These are phyloP conservation scores for Chlamydomonas incerta DNA, from an alignment of 139 green algal species.

Conservation along the genomic window DNA sequence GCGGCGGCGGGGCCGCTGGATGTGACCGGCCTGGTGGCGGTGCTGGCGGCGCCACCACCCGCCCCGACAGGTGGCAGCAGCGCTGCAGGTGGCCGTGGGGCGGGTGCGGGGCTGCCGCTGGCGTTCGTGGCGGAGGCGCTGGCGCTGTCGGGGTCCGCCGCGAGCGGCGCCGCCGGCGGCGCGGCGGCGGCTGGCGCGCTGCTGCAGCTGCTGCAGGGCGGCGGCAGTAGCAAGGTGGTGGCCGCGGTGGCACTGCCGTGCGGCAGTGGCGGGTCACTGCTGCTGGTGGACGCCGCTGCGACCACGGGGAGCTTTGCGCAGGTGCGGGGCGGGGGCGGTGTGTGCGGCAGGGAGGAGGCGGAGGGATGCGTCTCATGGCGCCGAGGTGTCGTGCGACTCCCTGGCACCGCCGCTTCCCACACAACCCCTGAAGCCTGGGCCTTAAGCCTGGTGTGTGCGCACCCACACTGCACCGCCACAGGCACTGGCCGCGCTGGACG, in stretches of 20 bases:
- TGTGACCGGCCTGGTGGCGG: not conserved
- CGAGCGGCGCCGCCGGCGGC: too few relatives aligned
- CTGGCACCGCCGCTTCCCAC: too few relatives aligned
- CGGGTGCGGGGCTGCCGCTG: too few relatives aligned
- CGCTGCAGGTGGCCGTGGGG: too few relatives aligned
- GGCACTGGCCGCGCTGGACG: conserved; percentile 13
- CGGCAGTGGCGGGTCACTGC: not conserved
- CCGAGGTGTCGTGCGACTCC: too few relatives aligned
- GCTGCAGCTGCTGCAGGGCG: not conserved
- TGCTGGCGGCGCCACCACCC: not conserved
- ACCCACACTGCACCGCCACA: not conserved
- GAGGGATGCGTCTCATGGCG: too few relatives aligned
- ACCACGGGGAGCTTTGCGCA: not conserved
- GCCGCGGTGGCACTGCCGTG: not conserved
- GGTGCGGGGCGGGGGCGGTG: not conserved
- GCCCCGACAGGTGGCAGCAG: not conserved
- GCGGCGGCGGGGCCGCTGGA: not conserved
- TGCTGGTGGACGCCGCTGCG: not conserved
- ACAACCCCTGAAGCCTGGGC: too few relatives aligned
- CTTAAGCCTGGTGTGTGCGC: not conserved
- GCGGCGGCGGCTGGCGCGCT: too few relatives aligned
- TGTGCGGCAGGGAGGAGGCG: not conserved
- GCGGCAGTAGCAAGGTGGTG: not conserved
- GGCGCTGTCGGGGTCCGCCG: not conserved
- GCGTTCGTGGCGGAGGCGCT: too few relatives aligned